Conservation (phyloP, 2,329 filamentous ascomycete species). For the Cercospora citrullina region DNA sequence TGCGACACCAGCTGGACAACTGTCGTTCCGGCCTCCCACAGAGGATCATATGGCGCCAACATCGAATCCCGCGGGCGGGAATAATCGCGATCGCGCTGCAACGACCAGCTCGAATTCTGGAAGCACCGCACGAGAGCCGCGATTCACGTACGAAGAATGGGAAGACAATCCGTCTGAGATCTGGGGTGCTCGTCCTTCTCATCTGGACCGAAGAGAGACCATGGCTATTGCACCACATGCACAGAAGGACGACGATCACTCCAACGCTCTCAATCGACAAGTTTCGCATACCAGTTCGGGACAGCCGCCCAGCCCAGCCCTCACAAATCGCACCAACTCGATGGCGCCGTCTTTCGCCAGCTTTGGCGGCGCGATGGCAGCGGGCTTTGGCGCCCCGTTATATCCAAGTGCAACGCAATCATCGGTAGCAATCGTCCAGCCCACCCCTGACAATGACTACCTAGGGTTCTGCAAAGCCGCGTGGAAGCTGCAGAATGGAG, state of each 20-base stretch:
- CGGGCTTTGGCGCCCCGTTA: constrained; percentile 1
- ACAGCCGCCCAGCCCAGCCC: constrained; percentile 21
- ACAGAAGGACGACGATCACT: not conserved
- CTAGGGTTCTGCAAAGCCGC: constrained; percentile 50
- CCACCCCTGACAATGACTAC: constrained; percentile 38
- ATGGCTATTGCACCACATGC: constrained; percentile 23
- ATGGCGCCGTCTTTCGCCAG: constrained; percentile 11
- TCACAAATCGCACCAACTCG: constrained; percentile 26
- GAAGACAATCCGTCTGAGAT: constrained; percentile 35
- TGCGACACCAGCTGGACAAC: constrained; percentile 12
- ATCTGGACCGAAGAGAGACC: constrained; percentile 25
- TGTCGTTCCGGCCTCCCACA: constrained; percentile 18
- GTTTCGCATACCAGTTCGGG: constrained; percentile 12
- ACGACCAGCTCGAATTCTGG: not conserved
- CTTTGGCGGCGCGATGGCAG: constrained; percentile 14
- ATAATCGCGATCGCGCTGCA: not conserved
- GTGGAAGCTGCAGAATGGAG: constrained; percentile 43
- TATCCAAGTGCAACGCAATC: constrained; percentile 6
- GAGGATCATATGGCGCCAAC: not conserved
- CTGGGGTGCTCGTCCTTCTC: constrained; percentile 27
- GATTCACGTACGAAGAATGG: constrained; percentile 31
- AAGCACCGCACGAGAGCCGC: constrained; percentile 11
- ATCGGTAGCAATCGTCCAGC: constrained; percentile 29
- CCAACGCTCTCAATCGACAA: constrained; percentile 1
- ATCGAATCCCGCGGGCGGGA: not conserved